Base-by-base conservation (phyloP, 1,284 basidiomycete species). In the Peniophora sp. region DNA sequence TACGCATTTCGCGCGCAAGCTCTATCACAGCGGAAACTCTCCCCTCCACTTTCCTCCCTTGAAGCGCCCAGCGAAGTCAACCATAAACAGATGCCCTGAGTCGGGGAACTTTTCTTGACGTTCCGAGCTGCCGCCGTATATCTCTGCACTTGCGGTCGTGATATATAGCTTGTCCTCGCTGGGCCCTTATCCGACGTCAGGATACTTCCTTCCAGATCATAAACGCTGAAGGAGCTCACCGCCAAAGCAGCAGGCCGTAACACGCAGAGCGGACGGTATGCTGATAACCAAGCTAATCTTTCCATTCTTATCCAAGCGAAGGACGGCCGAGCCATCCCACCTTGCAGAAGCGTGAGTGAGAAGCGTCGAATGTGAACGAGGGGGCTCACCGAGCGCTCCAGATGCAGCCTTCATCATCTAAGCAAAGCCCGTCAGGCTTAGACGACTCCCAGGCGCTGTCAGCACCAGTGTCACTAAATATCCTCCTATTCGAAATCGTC, bases 201-300 rank as follows among this genome's bases (percentile, higher is more conserved):
- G 43, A 44, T 34, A 20, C n/a, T 36, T n/a, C n/a, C n/a, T n/a
- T n/a, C n/a, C n/a, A n/a, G n/a, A n/a, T n/a, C n/a, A n/a, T n/a
- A n/a, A n/a, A n/a, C n/a, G n/a, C n/a, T n/a, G n/a, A n/a, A n/a
- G n/a, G 25, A 55, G 12, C 59, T 60, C 58, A 80, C 82, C 83
- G 65, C 82, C 84, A 61, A 85, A 86, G 56, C 78, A 81, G 56
- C 83, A 85, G 11, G 82, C 73, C 8, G 83, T 86, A 34, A 85
- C 69, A 52, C 81, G 77, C 51, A 78, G 65, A 3, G 70, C 83
- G 16, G 71, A 78, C 25, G 82, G 81, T 56, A 86, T 79, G 39
- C 69, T 46, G 38, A 86, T 68, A 58, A 80, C 75, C 20, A 78
- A 62, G 59, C 83, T 78, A 34, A 81, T 67, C 23, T 61, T 56